Conservation (phyloP, 208 protist genomes). For the Ichthyophonus hoferi region DNA sequence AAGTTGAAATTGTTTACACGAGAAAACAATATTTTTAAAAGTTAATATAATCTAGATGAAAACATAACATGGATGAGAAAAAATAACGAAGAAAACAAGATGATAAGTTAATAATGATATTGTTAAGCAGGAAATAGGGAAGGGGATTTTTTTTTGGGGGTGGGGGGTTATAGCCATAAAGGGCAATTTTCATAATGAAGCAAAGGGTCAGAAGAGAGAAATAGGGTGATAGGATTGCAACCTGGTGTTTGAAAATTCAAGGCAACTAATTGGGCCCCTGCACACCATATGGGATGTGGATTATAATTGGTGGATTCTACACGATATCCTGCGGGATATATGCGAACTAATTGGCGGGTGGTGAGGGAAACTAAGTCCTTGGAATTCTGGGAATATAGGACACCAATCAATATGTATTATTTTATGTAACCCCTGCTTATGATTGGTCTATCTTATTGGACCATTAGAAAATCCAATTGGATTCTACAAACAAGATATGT, state of each 20-base stretch:
- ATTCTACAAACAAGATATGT: too few relatives aligned
- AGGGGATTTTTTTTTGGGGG: neutral
- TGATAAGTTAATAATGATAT: neutral
- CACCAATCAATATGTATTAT: too few relatives aligned
- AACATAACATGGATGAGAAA: neutral
- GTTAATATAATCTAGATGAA: too few relatives aligned
- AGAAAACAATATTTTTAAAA: too few relatives aligned
- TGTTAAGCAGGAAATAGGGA: neutral
- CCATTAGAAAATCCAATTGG: neutral
- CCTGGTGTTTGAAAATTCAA: constrained; percentile 58
- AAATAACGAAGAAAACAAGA: neutral
- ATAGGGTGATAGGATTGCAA: constrained; percentile 2
- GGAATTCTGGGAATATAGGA: too few relatives aligned
- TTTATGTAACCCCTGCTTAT: too few relatives aligned
- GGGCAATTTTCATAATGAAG: constrained; percentile 29
- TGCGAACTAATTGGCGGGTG: constrained; percentile 65
- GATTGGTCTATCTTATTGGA: neutral
- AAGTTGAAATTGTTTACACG: neutral
- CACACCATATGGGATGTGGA: constrained; percentile 69
- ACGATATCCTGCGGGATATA: constrained; percentile 81
- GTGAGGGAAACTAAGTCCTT: neutral
- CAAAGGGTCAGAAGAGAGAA: neutral
- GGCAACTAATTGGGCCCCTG: constrained; percentile 42
- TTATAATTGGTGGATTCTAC: constrained; percentile 83
- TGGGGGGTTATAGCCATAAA: neutral